phyloP scores from a whole-genome alignment of 2,329 filamentous ascomycete species.

The Huntiella omanensis region DNA sequence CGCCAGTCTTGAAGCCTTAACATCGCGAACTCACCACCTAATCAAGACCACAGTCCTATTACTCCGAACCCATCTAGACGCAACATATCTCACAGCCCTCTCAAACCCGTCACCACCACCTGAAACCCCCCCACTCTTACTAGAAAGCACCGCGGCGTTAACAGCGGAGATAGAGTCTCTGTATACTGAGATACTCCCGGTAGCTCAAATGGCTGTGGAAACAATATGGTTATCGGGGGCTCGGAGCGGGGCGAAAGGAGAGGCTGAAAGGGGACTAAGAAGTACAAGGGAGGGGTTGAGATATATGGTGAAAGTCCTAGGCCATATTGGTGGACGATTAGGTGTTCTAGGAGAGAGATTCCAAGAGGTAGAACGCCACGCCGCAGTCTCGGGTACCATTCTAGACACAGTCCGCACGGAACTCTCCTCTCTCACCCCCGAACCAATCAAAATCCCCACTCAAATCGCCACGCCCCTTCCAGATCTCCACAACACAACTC shows the following conservation, averaged over 20 bases:
- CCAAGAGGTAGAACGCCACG: conserved; percentile 14
- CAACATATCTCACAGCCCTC: conserved; percentile 30
- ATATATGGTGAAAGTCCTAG: conserved; percentile 29
- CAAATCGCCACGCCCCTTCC: background rate
- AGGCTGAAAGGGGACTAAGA: conserved; percentile 24
- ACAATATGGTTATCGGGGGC: conserved; percentile 34
- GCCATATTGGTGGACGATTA: conserved; percentile 23
- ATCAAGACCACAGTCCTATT: conserved; percentile 39
- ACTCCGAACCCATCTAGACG: conserved; percentile 33
- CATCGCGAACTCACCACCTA: conserved; percentile 19
- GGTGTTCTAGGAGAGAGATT: conserved; percentile 25
- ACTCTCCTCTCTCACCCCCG: background rate
- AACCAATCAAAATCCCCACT: background rate
- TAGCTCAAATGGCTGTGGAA: conserved; percentile 52
- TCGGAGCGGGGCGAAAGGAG: conserved; percentile 34
- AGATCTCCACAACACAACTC: background rate
- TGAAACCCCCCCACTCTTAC: background rate
- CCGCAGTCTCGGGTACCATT: background rate
- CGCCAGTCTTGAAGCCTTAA: background rate
- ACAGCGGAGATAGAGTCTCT: conserved; percentile 50
- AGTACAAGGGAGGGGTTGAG: conserved; percentile 27
- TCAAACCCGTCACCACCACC: conserved; percentile 20
- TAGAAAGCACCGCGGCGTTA: conserved; percentile 23
- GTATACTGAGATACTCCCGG: conserved; percentile 48
- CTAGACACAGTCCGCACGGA: too few relatives aligned